phyloP scores from a whole-genome alignment of 352 stramenopile genomes.

The Saprolegnia diclina region DNA sequence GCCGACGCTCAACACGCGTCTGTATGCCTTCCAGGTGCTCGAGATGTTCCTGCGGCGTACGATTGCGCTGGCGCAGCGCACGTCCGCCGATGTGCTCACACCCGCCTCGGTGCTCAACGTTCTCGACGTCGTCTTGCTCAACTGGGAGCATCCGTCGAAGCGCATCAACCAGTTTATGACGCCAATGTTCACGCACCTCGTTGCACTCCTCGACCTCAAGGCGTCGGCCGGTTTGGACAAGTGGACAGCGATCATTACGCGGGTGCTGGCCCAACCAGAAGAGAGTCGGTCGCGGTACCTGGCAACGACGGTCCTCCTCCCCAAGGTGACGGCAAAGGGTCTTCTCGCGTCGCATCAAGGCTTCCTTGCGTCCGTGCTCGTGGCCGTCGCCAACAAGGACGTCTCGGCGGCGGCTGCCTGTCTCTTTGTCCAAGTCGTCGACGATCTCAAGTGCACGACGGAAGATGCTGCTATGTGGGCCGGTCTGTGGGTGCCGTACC shows the following conservation, averaged over 20 bases:
- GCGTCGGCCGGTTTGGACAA: slow-evolving; percentile 32
- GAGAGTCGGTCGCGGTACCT: slow-evolving; percentile 69
- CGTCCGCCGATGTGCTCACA: slow-evolving; percentile 23
- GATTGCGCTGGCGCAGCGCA: slow-evolving; percentile 39
- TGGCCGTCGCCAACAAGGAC: slow-evolving; percentile 61
- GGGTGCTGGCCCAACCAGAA: slow-evolving; percentile 49
- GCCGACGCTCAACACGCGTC: slow-evolving; percentile 46
- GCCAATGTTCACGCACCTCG: slow-evolving; percentile 67
- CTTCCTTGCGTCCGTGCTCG: slow-evolving; percentile 53
- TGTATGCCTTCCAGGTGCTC: slow-evolving; percentile 80
- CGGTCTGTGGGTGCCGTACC: slow-evolving; percentile 47
- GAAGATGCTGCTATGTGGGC: slow-evolving; percentile 36
- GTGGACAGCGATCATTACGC: slow-evolving; percentile 34
- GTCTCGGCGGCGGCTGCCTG: slow-evolving; percentile 59
- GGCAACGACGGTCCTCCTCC: slow-evolving; percentile 50
- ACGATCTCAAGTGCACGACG: slow-evolving; percentile 29
- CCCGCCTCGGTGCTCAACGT: slow-evolving; percentile 42
- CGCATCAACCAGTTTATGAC: slow-evolving; percentile 85
- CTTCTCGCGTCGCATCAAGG: slow-evolving; percentile 43
- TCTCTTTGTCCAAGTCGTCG: slow-evolving; percentile 66
- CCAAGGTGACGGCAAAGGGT: slow-evolving; percentile 21
- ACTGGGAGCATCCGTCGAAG: slow-evolving; percentile 82
- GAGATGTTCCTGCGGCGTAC: slow-evolving; percentile 66
- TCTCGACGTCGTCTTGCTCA: slow-evolving; percentile 56
- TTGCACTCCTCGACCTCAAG: slow-evolving; percentile 42